These are phyloP conservation scores for Bipolaris oryzae DNA, from an alignment of 2,329 filamentous ascomycete species.

Conservation along the genomic window DNA sequence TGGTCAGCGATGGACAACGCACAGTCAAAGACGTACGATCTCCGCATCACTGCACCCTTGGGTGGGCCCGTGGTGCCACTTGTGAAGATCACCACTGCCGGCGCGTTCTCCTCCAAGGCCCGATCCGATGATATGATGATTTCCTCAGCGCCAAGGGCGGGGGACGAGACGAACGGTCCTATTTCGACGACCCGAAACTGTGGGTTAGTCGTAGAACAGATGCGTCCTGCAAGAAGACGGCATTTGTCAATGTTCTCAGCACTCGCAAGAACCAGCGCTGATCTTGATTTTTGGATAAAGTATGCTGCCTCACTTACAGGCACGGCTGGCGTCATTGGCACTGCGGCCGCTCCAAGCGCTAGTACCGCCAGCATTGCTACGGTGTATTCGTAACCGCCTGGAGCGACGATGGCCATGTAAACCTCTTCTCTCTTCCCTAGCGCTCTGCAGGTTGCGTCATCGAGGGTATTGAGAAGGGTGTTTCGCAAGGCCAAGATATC, in stretches of 20 bases:
- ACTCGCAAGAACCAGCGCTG: constrained; percentile 49
- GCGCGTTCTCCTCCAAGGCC: constrained; percentile 49
- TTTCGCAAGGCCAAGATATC: constrained; percentile 54
- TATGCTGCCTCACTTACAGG: constrained; percentile 55
- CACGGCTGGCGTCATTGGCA: constrained; percentile 53
- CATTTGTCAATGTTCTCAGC: constrained; percentile 41
- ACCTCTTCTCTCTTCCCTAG: constrained; percentile 47
- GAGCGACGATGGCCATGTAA: constrained; percentile 54
- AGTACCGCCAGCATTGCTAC: constrained; percentile 57
- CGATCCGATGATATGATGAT: constrained; percentile 52
- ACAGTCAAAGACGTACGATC: constrained; percentile 48
- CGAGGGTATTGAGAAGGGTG: constrained; percentile 41
- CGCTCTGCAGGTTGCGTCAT: constrained; percentile 31
- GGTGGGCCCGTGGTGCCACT: constrained; percentile 56
- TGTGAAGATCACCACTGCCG: constrained; percentile 55
- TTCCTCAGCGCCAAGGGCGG: constrained; percentile 36
- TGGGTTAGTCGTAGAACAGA: constrained; percentile 34
- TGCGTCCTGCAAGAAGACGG: constrained; percentile 33
- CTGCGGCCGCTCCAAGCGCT: constrained; percentile 55
- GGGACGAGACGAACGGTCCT: constrained; percentile 40
- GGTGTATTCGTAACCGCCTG: constrained; percentile 56
- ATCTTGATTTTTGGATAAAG: constrained; percentile 51
- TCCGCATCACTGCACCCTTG: constrained; percentile 54
- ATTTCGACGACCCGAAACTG: constrained; percentile 49
- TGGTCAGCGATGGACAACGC: constrained; percentile 44